These are phyloP conservation scores for Drechslerella coelobrocha DNA, from an alignment of 2,329 filamentous ascomycete species.

Conservation along the genomic window DNA sequence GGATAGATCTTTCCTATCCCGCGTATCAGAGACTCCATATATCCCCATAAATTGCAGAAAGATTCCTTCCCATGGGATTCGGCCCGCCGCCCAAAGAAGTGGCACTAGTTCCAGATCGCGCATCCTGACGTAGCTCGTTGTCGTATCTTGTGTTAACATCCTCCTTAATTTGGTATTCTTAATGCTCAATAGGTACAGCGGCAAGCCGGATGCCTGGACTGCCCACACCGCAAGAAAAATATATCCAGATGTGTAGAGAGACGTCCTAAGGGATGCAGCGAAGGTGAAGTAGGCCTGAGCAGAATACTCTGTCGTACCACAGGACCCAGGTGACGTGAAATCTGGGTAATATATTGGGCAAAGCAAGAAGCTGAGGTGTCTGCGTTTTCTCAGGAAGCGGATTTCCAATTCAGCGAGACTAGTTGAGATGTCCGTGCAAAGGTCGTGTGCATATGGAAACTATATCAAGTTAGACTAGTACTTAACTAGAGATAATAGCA, in stretches of 20 bases:
- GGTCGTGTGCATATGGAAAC: neutral
- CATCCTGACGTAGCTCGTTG: neutral
- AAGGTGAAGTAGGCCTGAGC: slow-evolving; percentile 25
- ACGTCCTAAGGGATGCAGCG: slow-evolving; percentile 7
- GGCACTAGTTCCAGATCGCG: slow-evolving; percentile 20
- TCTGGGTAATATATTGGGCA: slow-evolving; percentile 8
- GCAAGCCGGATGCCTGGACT: no score
- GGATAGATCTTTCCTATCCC: slow-evolving; percentile 7
- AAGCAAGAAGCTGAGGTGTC: slow-evolving; percentile 1
- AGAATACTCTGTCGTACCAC: slow-evolving; percentile 25
- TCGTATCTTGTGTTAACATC: neutral
- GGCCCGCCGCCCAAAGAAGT: slow-evolving; percentile 4
- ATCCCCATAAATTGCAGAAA: slow-evolving; percentile 16
- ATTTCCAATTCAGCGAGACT: neutral
- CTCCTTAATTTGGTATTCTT: neutral
- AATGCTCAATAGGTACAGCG: no score
- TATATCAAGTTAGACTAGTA: slow-evolving; percentile 1
- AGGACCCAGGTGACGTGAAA: neutral
- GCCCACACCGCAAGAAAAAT: neutral
- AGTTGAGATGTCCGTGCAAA: neutral
- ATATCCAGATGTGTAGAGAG: neutral
- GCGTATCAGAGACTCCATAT: slow-evolving; percentile 14
- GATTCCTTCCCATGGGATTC: slow-evolving; percentile 28
- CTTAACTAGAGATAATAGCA: neutral
- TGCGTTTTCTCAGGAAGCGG: slow-evolving; percentile 22